phyloP scores from a whole-genome alignment of 306 rosid genomes.

The Fragaria iinumae region DNA sequence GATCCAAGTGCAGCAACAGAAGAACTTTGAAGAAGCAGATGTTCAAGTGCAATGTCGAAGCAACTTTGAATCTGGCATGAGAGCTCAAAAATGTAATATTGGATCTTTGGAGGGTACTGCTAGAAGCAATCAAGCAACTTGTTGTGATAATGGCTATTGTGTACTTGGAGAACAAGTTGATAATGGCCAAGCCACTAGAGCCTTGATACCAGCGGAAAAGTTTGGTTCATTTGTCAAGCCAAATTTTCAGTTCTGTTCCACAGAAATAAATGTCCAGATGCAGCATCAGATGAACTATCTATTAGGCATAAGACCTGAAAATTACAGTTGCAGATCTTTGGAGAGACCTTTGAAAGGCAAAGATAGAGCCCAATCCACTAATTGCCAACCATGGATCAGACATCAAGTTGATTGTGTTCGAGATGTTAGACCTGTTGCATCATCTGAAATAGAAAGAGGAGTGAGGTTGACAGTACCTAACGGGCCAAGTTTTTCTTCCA shows the following conservation, averaged over 20 bases:
- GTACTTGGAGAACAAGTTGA: conserved; percentile 4
- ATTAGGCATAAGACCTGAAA: background rate
- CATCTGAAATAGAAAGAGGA: conserved; percentile 11
- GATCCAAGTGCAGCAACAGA: conserved; percentile 14
- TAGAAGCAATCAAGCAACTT: conserved; percentile 8
- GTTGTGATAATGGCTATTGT: conserved; percentile 11
- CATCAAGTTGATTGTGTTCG: conserved; percentile 9
- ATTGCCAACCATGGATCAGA: background rate
- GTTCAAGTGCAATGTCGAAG: conserved; percentile 4
- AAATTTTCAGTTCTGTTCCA: conserved; percentile 10
- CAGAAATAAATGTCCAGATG: conserved; percentile 1
- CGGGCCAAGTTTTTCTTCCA: conserved; percentile 3
- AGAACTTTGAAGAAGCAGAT: background rate
- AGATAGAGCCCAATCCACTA: background rate
- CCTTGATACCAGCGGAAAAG: background rate
- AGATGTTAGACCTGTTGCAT: conserved; percentile 15
- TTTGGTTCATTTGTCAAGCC: conserved; percentile 2
- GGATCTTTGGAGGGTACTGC: conserved; percentile 1
- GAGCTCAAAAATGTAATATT: background rate
- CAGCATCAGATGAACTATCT: conserved; percentile 11
- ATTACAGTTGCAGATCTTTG: conserved; percentile 6
- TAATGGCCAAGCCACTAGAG: conserved; percentile 1
- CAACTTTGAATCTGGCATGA: conserved; percentile 8
- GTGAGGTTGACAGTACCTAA: conserved; percentile 13
- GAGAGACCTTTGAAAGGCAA: conserved; percentile 9